Evolutionary conservation across 257 asterid species (phyloP).

Genomic region (Paulownia fortunei): DNA sequence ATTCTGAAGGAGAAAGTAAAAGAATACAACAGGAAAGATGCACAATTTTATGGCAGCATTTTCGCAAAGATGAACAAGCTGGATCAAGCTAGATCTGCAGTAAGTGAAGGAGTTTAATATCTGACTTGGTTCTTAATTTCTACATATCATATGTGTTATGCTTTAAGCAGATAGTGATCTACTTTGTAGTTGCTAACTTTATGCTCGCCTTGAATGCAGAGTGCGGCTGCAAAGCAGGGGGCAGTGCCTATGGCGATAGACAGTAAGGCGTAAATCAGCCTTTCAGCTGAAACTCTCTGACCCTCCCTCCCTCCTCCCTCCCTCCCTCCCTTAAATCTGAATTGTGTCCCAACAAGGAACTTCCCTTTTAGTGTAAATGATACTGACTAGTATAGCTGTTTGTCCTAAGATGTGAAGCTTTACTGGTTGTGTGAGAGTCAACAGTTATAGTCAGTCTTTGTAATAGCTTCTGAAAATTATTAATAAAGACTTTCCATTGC

Average conservation of each 20-base stretch:
- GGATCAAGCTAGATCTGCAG: slow-evolving; percentile 41
- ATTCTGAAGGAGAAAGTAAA: slow-evolving; percentile 55
- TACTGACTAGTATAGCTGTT: background rate
- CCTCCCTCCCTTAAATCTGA: background rate
- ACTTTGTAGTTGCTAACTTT: background rate
- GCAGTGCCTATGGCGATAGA: slow-evolving; percentile 35
- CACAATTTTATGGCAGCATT: slow-evolving; percentile 62
- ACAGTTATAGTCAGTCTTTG: too few species aligned
- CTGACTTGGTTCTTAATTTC: too few species aligned
- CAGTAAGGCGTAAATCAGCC: slow-evolving; percentile 48
- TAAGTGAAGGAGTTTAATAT: slow-evolving; percentile 33
- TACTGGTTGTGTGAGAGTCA: background rate
- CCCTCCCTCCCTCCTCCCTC: background rate
- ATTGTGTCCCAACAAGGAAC: background rate
- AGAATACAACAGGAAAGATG: slow-evolving; percentile 62
- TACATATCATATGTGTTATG: background rate
- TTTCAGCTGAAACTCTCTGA: background rate
- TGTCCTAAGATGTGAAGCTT: background rate
- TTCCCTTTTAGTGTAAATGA: background rate
- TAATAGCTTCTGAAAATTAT: background rate
- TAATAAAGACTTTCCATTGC: background rate
- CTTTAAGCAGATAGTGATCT: background rate
- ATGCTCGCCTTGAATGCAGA: slow-evolving; percentile 38
- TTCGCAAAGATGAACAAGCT: slow-evolving; percentile 55
- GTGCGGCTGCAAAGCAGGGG: slow-evolving; percentile 33